Base-by-base conservation (phyloP, 768 basidiomycete genomes). In the Suillus weaverae region DNA sequence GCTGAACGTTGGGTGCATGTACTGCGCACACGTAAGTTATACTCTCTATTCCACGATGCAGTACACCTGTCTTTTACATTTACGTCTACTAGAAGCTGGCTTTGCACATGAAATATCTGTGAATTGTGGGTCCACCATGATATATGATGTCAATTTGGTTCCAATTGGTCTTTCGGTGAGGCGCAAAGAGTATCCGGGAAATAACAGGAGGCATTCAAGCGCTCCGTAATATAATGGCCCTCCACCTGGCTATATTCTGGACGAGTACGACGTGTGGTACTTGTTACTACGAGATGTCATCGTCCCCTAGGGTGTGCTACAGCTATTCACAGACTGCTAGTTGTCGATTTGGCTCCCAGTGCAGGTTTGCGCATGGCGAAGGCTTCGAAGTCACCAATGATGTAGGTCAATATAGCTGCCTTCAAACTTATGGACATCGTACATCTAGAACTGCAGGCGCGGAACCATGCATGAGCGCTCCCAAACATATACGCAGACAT, bases 301-400 rank as follows among this genome's bases (percentile, higher is more conserved):
- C 16, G 36, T 26, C 36, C 22, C 18, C 20, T 14, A 13, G 55
- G 33, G 53, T 38, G 35, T 60, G 62, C 18, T 30, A 38, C 22
- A 26, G 30, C 5, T 60, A 62, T 60, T 56, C 36, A 33, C 50
- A 32, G 33, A 62, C 36, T 3, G 35, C 36, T 57, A n/a, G 8
- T 13, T 39, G 62, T 57, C 48, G 55, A 11, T 62, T 59, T 18
- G 53, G 55, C 20, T 38, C 50, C 36, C 26, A n/a, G 26, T 62
- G 55, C 55, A 62, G 30, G 38, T 39, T 60, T 38, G 10, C 55
- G 3, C 62, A 62, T 38, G 50, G 11, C 62, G 26, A 33, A 38
- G 54, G 18, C 18, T 6, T 20, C 9, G 10, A 39, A 10, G 9
- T 4, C 9, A 39, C 36, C 10, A 7, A 33, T 35, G 38, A 18